Conservation (phyloP, 2,329 filamentous ascomycete genomes). For the Passalora sequoiae region DNA sequence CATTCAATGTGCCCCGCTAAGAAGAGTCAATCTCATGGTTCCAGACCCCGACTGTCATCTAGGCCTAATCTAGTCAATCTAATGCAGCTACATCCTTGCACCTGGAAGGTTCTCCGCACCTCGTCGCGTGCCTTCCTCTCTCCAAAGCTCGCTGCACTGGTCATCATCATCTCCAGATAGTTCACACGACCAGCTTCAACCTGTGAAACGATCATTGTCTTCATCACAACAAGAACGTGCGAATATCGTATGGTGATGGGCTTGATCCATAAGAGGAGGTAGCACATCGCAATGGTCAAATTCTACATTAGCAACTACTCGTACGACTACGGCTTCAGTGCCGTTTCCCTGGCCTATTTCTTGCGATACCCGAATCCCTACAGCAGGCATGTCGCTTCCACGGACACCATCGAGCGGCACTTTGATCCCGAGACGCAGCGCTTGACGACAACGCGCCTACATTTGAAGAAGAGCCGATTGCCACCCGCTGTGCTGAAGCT, state of each 20-base stretch:
- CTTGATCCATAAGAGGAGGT: constrained; percentile 7
- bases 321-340: constrained; percentile 76
- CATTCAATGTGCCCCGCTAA: no score
- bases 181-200: no score
- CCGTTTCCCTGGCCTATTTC: constrained; percentile 83
- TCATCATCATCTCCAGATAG: no score
- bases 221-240: no score
- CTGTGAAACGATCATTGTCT: no score
- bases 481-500: constrained; percentile 70
- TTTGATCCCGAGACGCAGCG: constrained; percentile 70
- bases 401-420: constrained; percentile 71
- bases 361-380: constrained; percentile 85
- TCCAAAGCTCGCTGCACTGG: no score
- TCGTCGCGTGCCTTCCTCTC: no score
- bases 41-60: no score
- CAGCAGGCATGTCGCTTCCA: constrained; percentile 73
- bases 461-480: constrained; percentile 75
- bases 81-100: no score
- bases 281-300: constrained; percentile 43
- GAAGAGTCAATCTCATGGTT: no score
- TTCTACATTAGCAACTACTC: constrained; percentile 57
- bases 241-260: constrained; percentile 20
- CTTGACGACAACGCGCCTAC: constrained; percentile 71
- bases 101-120: no score
- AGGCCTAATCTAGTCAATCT: no score